Percentiles rank a stretch among this genome's conserved stretches.
These are phyloP conservation scores for Wallacemonas sp. DNA, from an alignment of 208 protist genomes.

Conservation along the genomic window DNA sequence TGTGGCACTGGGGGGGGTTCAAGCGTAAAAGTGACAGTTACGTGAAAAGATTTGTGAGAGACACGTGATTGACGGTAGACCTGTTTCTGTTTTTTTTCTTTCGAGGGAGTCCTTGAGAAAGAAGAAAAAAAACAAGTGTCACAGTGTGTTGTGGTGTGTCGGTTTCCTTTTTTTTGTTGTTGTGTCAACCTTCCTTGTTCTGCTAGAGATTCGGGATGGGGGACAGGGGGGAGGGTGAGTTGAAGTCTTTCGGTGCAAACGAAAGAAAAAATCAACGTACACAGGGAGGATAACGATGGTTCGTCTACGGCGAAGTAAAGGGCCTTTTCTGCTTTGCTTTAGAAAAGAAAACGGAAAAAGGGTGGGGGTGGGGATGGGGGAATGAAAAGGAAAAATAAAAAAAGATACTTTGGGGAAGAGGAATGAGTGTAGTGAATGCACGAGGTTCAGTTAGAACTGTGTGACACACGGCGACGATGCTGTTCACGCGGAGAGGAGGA, in stretches of 20 bases:
- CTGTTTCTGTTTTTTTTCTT: background rate
- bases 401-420: no score
- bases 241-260: background rate
- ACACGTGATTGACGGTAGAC: no score
- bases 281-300: constrained; percentile 15
- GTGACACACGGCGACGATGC: background rate
- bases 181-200: background rate
- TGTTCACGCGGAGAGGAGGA: background rate
- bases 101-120: background rate
- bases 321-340: constrained; percentile 4
- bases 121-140: constrained; percentile 9
- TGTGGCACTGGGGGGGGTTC: no score
- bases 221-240: background rate
- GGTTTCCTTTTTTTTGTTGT: background rate
- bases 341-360: constrained; percentile 8
- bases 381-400: constrained; percentile 9
- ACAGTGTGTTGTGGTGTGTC: background rate
- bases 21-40: no score
- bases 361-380: background rate
- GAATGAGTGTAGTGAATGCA: constrained; percentile 7
- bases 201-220: background rate
- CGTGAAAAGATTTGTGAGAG: no score
- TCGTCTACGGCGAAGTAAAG: constrained; percentile 12
- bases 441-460: constrained; percentile 7
- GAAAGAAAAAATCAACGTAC: background rate